A percentile compares a stretch with the other conserved stretches of the same genome.
Evolutionary conservation across 345 rosid genomes (phyloP).

Genomic region (Iberis pinnata): DNA sequence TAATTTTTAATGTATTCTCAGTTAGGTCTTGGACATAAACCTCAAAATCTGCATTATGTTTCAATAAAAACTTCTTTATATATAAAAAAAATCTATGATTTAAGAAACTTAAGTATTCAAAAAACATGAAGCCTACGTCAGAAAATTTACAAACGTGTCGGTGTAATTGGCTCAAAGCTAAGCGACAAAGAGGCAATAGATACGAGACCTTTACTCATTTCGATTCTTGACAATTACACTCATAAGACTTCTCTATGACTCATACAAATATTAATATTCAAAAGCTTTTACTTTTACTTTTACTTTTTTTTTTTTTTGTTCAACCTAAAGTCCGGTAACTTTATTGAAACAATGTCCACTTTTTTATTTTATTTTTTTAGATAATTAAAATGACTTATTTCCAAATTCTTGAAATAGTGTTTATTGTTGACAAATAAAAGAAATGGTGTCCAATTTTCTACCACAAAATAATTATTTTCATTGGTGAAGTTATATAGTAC

Average conservation of each 20-base stretch:
- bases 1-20: too few species aligned
- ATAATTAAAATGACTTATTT: not conserved
- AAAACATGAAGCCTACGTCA: constrained; percentile 23
- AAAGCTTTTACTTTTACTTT: constrained; percentile 13
- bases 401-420: not conserved
- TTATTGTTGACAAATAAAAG: too few species aligned
- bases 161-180: constrained; percentile 26
- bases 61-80: too few species aligned
- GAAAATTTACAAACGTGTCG: constrained; percentile 21
- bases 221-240: constrained; percentile 26
- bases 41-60: too few species aligned
- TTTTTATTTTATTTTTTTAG: not conserved
- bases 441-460: too few species aligned
- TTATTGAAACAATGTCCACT: constrained; percentile 1
- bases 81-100: not conserved
- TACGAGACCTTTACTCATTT: constrained; percentile 15
- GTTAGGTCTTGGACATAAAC: too few species aligned
- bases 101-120: constrained; percentile 11
- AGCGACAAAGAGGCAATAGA: constrained; percentile 29
- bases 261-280: not conserved
- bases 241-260: constrained; percentile 15
- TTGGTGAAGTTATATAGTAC: too few species aligned
- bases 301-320: constrained; percentile 4
- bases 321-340: constrained; percentile 14
- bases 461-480: too few species aligned